Base-by-base conservation (phyloP, 257 asterid genomes). In the Lycium barbarum region DNA sequence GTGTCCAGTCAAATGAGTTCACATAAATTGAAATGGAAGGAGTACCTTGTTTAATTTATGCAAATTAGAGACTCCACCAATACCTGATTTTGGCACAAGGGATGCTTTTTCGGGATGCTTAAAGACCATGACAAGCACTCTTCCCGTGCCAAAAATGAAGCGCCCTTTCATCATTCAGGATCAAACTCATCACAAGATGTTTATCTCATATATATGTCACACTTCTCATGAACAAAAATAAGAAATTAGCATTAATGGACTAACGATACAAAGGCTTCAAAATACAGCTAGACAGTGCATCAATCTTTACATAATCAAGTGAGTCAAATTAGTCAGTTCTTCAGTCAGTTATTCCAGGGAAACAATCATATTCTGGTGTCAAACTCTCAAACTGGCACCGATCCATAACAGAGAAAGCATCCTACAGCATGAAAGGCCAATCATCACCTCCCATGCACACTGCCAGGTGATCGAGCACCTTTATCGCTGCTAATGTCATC, bases 401-500 rank as follows among this genome's bases (percentile, higher is more conserved):
- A 33, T 76, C 26, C 65, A 49, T 6, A 51, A 7, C 81, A 26
- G 38, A 51, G 65, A 51, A 76, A 51, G 62, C 26, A 63, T 62
- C 59, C 22, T 68, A 35, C 68, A 83, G 36, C 67, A 83, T 33
- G 68, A 68, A 49, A 78, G 22, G 81, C 22, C 68, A n/a, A 67
- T 49, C 80, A 83, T 93, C 94, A 94, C 96, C 97, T 90, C 84
- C 94, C 97, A 51, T 81, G 94, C 84, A 93, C 83, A 84, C 89
- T 92, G 86, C 92, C 85, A 18, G 94, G 98, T 66, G 97, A 96
- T 35, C 92, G 92, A 47, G 86, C 88, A 76, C 91, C 90, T 92
- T 91, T 94, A 82, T 88, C 91, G 26, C 97, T 93, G 92, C 91
- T 91, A 80, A 90, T 84, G 85, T 92, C 98, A 88, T 93, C 98